Conservation (phyloP, 371 early-diverging fungal species). For the Mortierella sp. region DNA sequence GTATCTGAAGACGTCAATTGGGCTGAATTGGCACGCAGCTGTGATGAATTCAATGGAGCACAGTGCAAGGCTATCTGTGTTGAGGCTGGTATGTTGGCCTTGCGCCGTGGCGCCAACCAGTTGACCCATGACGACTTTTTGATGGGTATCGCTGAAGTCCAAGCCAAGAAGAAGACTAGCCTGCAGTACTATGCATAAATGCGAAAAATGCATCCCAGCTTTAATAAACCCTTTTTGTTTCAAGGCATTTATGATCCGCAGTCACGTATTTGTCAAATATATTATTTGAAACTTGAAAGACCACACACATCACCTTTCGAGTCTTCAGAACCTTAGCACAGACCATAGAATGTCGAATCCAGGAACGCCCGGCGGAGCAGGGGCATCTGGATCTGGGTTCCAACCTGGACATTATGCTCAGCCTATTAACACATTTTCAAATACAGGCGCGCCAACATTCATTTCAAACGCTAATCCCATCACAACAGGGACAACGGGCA, state of each 20-base stretch:
- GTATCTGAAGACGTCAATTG: slow-evolving; percentile 97
- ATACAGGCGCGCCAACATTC: not conserved
- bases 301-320: not conserved
- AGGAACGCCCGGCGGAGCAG: slow-evolving; percentile 22
- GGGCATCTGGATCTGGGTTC: slow-evolving; percentile 19
- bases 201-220: not conserved
- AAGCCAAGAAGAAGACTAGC: slow-evolving; percentile 99
- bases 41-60: slow-evolving; percentile 99
- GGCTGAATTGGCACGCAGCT: slow-evolving; percentile 98
- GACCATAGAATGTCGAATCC: slow-evolving; percentile 32
- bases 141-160: slow-evolving; percentile 98
- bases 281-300: no score
- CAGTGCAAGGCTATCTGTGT: slow-evolving; percentile 99
- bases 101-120: slow-evolving; percentile 91
- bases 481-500: slow-evolving; percentile 17
- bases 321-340: not conserved
- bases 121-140: slow-evolving; percentile 99
- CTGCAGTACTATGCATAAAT: slow-evolving; percentile 95
- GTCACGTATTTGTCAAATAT: no score
- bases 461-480: slow-evolving; percentile 2
- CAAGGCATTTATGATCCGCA: not conserved
- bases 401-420: slow-evolving; percentile 23
- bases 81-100: slow-evolving; percentile 99
- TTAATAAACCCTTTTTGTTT: not conserved
- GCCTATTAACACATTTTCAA: slow-evolving; percentile 31